Percentiles rank a stretch among this genome's conserved stretches.
Evolutionary conservation across 768 basidiomycete species (phyloP).

Genomic region (Filobasidium floriforme): DNA sequence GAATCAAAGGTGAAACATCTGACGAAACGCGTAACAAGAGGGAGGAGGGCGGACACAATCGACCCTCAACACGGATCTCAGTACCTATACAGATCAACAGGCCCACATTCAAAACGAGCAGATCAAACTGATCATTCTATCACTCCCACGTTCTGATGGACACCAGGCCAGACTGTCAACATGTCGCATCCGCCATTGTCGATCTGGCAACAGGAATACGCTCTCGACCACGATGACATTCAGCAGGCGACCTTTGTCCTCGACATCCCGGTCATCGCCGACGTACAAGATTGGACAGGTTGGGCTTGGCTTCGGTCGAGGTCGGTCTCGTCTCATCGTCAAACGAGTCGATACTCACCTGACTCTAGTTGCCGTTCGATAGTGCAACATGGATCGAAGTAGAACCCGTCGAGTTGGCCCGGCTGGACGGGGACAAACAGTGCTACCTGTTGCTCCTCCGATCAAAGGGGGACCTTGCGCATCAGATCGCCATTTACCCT

Average conservation of each 20-base stretch:
- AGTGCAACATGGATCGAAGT: not conserved
- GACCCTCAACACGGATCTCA: too few species aligned
- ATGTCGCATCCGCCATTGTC: too few species aligned
- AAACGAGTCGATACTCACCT: not conserved
- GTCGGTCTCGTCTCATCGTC: not conserved
- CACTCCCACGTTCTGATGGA: too few species aligned
- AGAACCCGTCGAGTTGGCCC: not conserved
- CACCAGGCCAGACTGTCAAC: too few species aligned
- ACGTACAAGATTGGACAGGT: slow-evolving; percentile 2
- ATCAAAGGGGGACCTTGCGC: not conserved
- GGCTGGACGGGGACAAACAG: not conserved
- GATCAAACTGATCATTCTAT: too few species aligned
- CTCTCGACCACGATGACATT: too few species aligned
- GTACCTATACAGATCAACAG: too few species aligned
- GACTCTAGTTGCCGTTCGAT: not conserved
- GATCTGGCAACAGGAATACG: too few species aligned
- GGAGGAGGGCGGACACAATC: too few species aligned
- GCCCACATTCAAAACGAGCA: too few species aligned
- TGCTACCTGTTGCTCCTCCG: not conserved
- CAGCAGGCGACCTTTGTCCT: not conserved
- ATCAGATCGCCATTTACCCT: slow-evolving; percentile 7
- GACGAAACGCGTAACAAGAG: too few species aligned
- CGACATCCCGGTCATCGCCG: not conserved
- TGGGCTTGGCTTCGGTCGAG: slow-evolving; percentile 3
- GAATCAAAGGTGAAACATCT: too few species aligned